Evolutionary conservation across 1,139 yeast species (phyloP).

Genomic region (Arxiozyma bovina): DNA sequence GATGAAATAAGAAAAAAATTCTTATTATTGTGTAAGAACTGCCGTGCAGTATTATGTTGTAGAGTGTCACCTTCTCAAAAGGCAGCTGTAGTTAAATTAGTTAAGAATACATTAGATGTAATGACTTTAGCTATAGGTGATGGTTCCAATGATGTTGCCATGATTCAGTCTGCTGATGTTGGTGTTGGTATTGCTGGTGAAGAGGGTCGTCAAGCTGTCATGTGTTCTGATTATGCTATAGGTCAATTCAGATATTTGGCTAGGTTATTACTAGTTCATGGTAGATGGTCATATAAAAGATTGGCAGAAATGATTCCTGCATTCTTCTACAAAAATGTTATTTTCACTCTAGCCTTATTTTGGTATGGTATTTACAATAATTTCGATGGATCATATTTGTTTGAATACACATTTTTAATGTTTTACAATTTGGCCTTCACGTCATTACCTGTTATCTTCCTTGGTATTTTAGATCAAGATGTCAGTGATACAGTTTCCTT

Average conservation of each 20-base stretch:
- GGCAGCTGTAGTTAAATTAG: slow-evolving; percentile 90
- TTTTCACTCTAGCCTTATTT: slow-evolving; percentile 77
- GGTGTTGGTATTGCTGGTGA: slow-evolving; percentile 99
- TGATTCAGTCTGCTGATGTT: slow-evolving; percentile 97
- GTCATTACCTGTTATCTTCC: slow-evolving; percentile 81
- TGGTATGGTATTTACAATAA: slow-evolving; percentile 86
- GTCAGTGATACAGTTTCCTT: slow-evolving; percentile 73
- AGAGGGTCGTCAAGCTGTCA: slow-evolving; percentile 96
- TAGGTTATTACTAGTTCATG: slow-evolving; percentile 76
- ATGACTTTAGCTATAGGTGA: slow-evolving; percentile 95
- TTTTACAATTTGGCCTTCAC: slow-evolving; percentile 92
- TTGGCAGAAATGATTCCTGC: slow-evolving; percentile 90
- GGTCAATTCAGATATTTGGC: slow-evolving; percentile 87
- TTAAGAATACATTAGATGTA: slow-evolving; percentile 68
- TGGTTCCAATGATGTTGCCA: slow-evolving; percentile 97
- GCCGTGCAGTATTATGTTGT: slow-evolving; percentile 89
- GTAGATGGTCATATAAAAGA: slow-evolving; percentile 92
- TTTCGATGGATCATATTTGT: slow-evolving; percentile 87
- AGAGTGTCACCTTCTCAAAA: slow-evolving; percentile 97
- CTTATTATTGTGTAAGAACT: slow-evolving; percentile 79
- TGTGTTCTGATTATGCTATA: slow-evolving; percentile 94
- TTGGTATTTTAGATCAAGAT: slow-evolving; percentile 92
- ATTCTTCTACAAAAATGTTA: slow-evolving; percentile 86
- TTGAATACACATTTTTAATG: slow-evolving; percentile 86
- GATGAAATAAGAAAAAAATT: slow-evolving; percentile 56